Percentiles rank a stretch among this genome's conserved stretches.
Conservation (phyloP, 805 yeast genomes). For the Diddensiella caesifluorescens region DNA sequence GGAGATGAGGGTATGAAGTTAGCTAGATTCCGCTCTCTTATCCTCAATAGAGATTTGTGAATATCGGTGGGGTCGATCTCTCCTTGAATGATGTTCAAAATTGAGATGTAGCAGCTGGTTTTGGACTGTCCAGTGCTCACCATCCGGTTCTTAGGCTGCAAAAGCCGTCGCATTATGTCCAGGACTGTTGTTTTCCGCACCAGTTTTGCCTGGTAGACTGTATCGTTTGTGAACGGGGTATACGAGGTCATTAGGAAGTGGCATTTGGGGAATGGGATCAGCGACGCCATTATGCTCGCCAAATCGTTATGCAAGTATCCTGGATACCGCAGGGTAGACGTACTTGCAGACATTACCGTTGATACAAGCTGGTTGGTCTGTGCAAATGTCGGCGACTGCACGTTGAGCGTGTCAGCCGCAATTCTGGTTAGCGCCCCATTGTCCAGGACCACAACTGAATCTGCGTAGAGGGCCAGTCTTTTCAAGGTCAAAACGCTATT, state of each 20-base stretch:
- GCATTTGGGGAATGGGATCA: constrained; percentile 80
- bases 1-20: constrained; percentile 85
- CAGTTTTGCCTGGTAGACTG: constrained; percentile 52
- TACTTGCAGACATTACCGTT: constrained; percentile 73
- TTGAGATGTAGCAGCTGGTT: constrained; percentile 55
- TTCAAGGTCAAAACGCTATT: constrained; percentile 79
- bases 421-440: constrained; percentile 76
- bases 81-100: constrained; percentile 66
- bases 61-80: constrained; percentile 65
- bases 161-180: constrained; percentile 76
- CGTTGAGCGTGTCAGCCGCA: constrained; percentile 57
- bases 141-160: constrained; percentile 75
- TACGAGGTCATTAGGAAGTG: constrained; percentile 71
- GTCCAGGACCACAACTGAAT: constrained; percentile 84
- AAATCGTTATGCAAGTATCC: constrained; percentile 83
- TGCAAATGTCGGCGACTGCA: constrained; percentile 57
- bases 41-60: constrained; percentile 39
- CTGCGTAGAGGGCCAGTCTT: constrained; percentile 78
- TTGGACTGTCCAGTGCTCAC: constrained; percentile 43
- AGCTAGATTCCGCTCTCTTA: constrained; percentile 41
- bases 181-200: constrained; percentile 70
- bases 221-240: constrained; percentile 68
- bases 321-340: constrained; percentile 87
- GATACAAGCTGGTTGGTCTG: constrained; percentile 84
- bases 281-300: constrained; percentile 71